phyloP scores from a whole-genome alignment of 352 stramenopile genomes.

The Phytopythium boreale region DNA sequence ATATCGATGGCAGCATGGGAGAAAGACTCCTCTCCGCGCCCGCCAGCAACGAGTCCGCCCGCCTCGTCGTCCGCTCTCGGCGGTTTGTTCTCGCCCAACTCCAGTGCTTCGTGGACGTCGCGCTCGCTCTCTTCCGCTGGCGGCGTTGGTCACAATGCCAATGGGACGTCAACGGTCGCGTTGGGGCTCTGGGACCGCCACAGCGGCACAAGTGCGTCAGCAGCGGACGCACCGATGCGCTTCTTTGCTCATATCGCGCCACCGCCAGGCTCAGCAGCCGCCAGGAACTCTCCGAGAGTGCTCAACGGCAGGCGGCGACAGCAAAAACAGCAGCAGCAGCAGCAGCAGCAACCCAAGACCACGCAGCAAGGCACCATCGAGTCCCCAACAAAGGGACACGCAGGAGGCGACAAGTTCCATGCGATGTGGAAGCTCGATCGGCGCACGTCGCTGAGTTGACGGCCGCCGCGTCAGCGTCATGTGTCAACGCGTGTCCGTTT shows the following conservation, averaged over 20 bases:
- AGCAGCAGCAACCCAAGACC: neutral
- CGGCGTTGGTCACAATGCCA: neutral
- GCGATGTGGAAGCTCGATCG: conserved; percentile 46
- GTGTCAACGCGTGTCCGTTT: neutral
- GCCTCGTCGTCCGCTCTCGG: neutral
- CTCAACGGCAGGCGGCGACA: neutral
- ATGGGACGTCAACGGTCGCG: neutral
- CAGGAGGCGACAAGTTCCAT: conserved; percentile 8
- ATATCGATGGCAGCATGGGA: neutral
- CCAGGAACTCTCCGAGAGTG: neutral
- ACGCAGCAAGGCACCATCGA: neutral
- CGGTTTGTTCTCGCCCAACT: neutral
- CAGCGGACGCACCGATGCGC: neutral
- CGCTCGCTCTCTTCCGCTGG: neutral
- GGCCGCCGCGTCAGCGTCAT: neutral
- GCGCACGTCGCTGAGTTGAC: conserved; percentile 21
- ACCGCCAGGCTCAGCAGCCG: neutral
- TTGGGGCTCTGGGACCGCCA: neutral
- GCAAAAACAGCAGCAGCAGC: neutral
- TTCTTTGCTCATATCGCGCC: neutral
- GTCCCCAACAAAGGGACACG: neutral
- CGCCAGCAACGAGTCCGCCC: neutral
- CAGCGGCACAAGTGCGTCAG: neutral
- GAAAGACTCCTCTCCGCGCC: neutral
- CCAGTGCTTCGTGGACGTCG: neutral